A percentile compares a stretch with the other conserved stretches of the same genome.
These are phyloP conservation scores for Penicillium waksmanii DNA, from an alignment of 495 filamentous ascomycete genomes.

Conservation along the genomic window DNA sequence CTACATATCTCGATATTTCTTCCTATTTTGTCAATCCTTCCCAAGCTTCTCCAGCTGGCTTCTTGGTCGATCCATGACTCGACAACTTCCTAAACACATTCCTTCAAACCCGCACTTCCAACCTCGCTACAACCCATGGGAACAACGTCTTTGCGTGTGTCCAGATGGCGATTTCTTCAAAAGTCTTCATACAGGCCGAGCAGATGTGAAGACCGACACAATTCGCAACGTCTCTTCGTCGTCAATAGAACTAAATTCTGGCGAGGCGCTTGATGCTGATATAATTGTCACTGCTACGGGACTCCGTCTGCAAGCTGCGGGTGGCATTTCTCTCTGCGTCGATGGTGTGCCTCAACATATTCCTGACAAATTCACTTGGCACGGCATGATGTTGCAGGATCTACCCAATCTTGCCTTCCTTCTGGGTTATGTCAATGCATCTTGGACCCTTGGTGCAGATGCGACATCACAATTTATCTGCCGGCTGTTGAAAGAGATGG, in stretches of 20 bases:
- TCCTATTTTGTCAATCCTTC: constrained; percentile 47
- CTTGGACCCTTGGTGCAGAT: constrained; percentile 9
- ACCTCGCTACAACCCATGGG: constrained; percentile 62
- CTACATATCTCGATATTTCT: constrained; percentile 30
- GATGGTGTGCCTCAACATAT: constrained; percentile 27
- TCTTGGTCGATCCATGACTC: constrained; percentile 33
- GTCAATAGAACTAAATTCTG: constrained; percentile 55
- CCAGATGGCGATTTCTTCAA: constrained; percentile 69
- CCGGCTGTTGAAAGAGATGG: constrained; percentile 1
- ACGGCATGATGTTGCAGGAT: constrained; percentile 42
- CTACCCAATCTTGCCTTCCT: constrained; percentile 33
- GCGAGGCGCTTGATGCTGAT: constrained; percentile 47
- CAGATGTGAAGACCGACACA: constrained; percentile 53
- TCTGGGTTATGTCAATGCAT: constrained; percentile 2
- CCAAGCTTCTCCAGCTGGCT: constrained; percentile 34
- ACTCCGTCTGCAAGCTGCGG: constrained; percentile 32
- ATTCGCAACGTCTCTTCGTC: constrained; percentile 58
- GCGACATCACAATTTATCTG: constrained; percentile 1
- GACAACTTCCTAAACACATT: constrained; percentile 52
- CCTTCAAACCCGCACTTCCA: constrained; percentile 57
- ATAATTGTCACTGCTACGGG: constrained; percentile 68
- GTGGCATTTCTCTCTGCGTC: constrained; percentile 28
- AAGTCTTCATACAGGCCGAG: constrained; percentile 51
- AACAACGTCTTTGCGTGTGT: constrained; percentile 65
- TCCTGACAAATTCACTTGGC: constrained; percentile 43